These are phyloP conservation scores for Vanderwaltozyma verrucispora DNA, from an alignment of 805 yeast genomes.

Conservation along the genomic window DNA sequence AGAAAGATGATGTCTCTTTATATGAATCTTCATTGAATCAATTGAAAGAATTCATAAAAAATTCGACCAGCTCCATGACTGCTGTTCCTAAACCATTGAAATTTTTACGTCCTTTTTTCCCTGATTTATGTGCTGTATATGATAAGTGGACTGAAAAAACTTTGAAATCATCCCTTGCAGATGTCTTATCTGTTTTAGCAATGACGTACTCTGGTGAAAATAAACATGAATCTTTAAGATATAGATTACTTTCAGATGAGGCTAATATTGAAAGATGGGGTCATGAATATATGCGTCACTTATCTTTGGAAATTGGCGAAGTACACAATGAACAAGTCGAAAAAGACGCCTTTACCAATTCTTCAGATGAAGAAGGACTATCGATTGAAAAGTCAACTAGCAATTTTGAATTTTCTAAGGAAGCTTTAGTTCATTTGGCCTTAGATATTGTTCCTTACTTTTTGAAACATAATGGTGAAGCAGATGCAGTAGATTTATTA, in stretches of 20 bases:
- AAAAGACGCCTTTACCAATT: slow-evolving; percentile 19
- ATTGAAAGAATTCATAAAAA: slow-evolving; percentile 70
- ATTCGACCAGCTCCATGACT: slow-evolving; percentile 96
- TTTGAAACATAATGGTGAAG: slow-evolving; percentile 92
- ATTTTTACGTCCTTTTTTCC: slow-evolving; percentile 82
- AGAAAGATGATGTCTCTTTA: slow-evolving; percentile 37
- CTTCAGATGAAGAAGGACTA: slow-evolving; percentile 5
- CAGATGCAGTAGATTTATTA: slow-evolving; percentile 92
- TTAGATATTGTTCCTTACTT: slow-evolving; percentile 79
- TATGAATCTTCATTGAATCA: slow-evolving; percentile 55
- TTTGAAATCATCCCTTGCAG: slow-evolving; percentile 59
- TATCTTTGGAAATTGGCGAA: slow-evolving; percentile 91
- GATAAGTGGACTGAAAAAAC: slow-evolving; percentile 49
- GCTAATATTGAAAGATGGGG: slow-evolving; percentile 82
- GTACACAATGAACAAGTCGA: slow-evolving; percentile 51
- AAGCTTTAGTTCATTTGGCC: slow-evolving; percentile 51
- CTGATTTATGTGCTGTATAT: slow-evolving; percentile 53
- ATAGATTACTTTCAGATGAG: slow-evolving; percentile 53
- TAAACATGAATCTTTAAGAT: slow-evolving; percentile 67
- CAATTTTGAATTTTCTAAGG: slow-evolving; percentile 23
- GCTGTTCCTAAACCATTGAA: slow-evolving; percentile 99
- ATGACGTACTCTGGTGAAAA: slow-evolving; percentile 87
- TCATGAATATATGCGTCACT: slow-evolving; percentile 92
- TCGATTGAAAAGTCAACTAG: slow-evolving; percentile 3
- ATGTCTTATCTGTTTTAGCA: slow-evolving; percentile 82